Percentiles rank a stretch among this genome's conserved stretches.
Conservation (phyloP, 2,329 filamentous ascomycete species). For the Fusarium tanahbumbuense region DNA sequence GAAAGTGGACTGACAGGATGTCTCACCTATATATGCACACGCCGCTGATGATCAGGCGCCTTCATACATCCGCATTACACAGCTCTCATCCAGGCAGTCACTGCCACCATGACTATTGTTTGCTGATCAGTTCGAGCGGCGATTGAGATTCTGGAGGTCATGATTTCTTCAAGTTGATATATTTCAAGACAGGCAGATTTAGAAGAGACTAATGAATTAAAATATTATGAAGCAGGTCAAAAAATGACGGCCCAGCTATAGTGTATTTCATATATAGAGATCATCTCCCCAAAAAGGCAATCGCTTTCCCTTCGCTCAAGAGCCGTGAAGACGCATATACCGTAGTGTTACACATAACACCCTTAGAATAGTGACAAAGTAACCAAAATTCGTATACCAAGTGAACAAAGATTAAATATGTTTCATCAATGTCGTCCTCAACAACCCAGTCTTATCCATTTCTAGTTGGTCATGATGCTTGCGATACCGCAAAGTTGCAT, state of each 20-base stretch:
- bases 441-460: constrained; percentile 26
- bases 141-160: neutral
- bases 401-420: constrained; percentile 11
- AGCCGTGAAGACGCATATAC: constrained; percentile 27
- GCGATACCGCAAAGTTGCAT: constrained; percentile 1
- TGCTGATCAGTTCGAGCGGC: neutral
- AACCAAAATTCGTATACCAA: constrained; percentile 25
- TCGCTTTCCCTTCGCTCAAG: constrained; percentile 22
- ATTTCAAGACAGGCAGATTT: constrained; percentile 43
- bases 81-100: neutral
- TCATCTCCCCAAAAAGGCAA: constrained; percentile 23
- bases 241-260: constrained; percentile 46
- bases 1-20: constrained; percentile 3
- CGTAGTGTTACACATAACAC: constrained; percentile 31
- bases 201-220: constrained; percentile 58
- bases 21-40: constrained; percentile 3
- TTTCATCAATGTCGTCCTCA: constrained; percentile 32
- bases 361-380: constrained; percentile 30
- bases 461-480: neutral
- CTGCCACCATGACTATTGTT: neutral
- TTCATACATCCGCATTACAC: neutral
- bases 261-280: constrained; percentile 42
- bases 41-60: neutral
- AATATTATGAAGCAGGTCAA: constrained; percentile 57
- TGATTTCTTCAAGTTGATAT: neutral